Base-by-base conservation (phyloP, 257 asterid species). In the Leonotis leonurus region DNA sequence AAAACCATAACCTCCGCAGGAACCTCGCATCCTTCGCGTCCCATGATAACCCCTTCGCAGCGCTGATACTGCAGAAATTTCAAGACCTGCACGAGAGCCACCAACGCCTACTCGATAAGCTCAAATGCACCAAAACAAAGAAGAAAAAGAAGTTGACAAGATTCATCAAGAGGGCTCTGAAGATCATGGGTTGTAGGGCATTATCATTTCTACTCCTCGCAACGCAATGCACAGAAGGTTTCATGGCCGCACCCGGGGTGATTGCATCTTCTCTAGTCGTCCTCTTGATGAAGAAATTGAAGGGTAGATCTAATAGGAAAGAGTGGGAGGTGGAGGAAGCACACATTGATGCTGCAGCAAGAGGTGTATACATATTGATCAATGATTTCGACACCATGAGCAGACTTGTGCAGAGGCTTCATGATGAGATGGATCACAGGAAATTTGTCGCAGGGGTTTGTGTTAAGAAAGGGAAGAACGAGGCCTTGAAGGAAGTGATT, bases 321-420 rank as follows among this genome's bases (percentile, higher is more conserved):
- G 21, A 37, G 52, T 58, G 10, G 18, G 58, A 13, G 13, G 36
- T 11, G 78, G 77, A 44, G 25, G n/a, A 35, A 10, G 80, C 75
- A 33, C 82, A 80, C 59, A 77, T 86, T 5, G 95, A 89, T 25
- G 66, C 65, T 5, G 97, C 91, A 2, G 94, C 87, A 12, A 80
- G 78, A 44, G 97, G 94, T 49, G 75, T 79, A 11, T 87, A 77
- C 41, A 75, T 79, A 17, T 26, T 81, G 74, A 80, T 85, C 44
- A 84, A 81, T 13, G 92, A 87, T 64, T 83, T 89, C 10, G 92
- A 78, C 55, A 81, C 85, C 9, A 71, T 81, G 73, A 71, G 83
- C 24, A 22, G 79, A 67, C 70, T 83, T 14, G 87, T 81, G 70
- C 60, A 73, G 72, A 51, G 78, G 59, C 46, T 84, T 54, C 27